phyloP scores from a whole-genome alignment of 257 asterid species.

The Nicotiana noctiflora region DNA sequence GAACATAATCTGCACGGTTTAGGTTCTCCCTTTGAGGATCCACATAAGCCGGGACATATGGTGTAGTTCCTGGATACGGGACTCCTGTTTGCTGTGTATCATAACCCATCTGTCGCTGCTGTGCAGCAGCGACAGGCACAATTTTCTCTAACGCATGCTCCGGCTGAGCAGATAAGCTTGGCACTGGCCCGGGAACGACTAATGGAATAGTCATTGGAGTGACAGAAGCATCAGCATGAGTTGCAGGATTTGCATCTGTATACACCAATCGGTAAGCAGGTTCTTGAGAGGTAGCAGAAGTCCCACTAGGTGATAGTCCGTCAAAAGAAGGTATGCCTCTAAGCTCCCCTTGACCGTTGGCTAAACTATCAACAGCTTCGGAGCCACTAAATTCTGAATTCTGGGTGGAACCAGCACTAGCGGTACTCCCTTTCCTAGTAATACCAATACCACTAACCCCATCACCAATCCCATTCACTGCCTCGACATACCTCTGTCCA shows the following conservation, averaged over 20 bases:
- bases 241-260: constrained; percentile 32
- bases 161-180: constrained; percentile 22
- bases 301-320: constrained; percentile 43
- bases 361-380: constrained; percentile 51
- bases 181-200: constrained; percentile 31
- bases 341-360: constrained; percentile 39
- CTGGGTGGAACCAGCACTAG: constrained; percentile 62
- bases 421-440: constrained; percentile 62
- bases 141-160: constrained; percentile 52
- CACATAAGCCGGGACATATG: constrained; percentile 43
- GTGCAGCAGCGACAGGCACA: constrained; percentile 30
- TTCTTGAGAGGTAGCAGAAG: constrained; percentile 31
- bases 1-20: constrained; percentile 46
- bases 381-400: constrained; percentile 55
- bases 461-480: constrained; percentile 75
- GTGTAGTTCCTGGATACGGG: constrained; percentile 42
- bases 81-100: constrained; percentile 35
- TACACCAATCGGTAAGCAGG: constrained; percentile 28
- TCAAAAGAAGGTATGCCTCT: constrained; percentile 32
- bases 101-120: constrained; percentile 30
- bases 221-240: constrained; percentile 31
- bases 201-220: constrained; percentile 37
- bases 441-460: constrained; percentile 32
- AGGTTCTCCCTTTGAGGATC: constrained; percentile 54
- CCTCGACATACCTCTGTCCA: constrained; percentile 83